These are phyloP conservation scores for Mallotus nudiflorus DNA, from an alignment of 345 rosid genomes.

Conservation along the genomic window DNA sequence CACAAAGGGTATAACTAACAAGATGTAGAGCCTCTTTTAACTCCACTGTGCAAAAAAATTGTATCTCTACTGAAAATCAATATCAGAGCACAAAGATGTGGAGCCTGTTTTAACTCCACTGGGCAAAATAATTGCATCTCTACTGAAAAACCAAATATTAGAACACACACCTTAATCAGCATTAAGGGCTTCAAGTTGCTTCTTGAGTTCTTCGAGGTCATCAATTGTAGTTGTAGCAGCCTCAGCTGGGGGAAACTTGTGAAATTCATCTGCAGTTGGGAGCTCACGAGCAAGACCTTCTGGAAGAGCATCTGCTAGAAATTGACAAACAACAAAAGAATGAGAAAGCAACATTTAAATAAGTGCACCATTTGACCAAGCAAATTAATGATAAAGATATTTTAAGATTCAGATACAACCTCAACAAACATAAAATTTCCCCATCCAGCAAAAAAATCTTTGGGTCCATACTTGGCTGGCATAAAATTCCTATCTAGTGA, in stretches of 20 bases:
- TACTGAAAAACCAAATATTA: background rate
- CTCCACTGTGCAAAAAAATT: background rate
- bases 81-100: background rate
- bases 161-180: conserved; percentile 36
- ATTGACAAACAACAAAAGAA: background rate
- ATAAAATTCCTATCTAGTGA: too few species aligned
- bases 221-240: conserved; percentile 43
- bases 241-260: conserved; percentile 40
- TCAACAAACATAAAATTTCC: too few species aligned
- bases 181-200: conserved; percentile 88
- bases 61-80: too few species aligned
- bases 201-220: conserved; percentile 79
- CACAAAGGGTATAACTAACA: background rate
- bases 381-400: background rate
- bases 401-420: background rate
- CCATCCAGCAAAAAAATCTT: too few species aligned
- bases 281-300: conserved; percentile 89
- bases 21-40: background rate
- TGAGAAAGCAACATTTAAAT: background rate
- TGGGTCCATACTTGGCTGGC: too few species aligned
- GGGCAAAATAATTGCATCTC: too few species aligned
- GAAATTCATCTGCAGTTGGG: conserved; percentile 69
- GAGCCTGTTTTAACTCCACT: background rate
- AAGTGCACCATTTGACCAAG: background rate
- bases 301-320: conserved; percentile 59